Conservation (phyloP, 2,329 filamentous ascomycete genomes). For the Paramyrothecium roridum region DNA sequence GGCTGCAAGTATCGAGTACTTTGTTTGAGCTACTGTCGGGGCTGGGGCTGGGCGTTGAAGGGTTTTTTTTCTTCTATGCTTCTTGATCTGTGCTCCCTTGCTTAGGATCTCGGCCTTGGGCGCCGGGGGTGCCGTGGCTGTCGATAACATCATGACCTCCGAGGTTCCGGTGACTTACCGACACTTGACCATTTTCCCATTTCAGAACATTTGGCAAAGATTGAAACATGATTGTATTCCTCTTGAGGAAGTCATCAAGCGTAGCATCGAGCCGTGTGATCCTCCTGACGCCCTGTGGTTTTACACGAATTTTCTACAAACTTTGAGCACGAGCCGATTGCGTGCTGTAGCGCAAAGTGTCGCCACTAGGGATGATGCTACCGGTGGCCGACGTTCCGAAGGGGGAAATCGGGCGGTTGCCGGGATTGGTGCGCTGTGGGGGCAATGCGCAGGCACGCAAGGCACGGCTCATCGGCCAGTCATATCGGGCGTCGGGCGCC, state of each 20-base stretch:
- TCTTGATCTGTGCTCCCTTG: neutral
- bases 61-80: neutral
- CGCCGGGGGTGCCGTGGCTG: too few species aligned
- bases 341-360: neutral
- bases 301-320: neutral
- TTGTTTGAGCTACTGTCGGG: neutral
- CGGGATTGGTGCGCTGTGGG: neutral
- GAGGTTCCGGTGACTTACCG: neutral
- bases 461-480: constrained; percentile 1
- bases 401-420: constrained; percentile 1
- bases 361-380: constrained; percentile 1
- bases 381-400: neutral
- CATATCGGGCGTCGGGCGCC: constrained; percentile 1
- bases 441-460: neutral
- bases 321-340: neutral
- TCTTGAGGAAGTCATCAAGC: too few species aligned
- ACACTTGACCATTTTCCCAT: too few species aligned
- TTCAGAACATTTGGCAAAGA: too few species aligned
- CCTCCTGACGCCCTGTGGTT: too few species aligned
- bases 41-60: neutral
- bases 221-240: too few species aligned
- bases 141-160: neutral
- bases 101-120: too few species aligned
- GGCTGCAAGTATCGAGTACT: constrained; percentile 6
- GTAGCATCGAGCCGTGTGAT: too few species aligned